These are phyloP conservation scores for Atractiella rhizophila DNA, from an alignment of 768 basidiomycete species.

Conservation along the genomic window DNA sequence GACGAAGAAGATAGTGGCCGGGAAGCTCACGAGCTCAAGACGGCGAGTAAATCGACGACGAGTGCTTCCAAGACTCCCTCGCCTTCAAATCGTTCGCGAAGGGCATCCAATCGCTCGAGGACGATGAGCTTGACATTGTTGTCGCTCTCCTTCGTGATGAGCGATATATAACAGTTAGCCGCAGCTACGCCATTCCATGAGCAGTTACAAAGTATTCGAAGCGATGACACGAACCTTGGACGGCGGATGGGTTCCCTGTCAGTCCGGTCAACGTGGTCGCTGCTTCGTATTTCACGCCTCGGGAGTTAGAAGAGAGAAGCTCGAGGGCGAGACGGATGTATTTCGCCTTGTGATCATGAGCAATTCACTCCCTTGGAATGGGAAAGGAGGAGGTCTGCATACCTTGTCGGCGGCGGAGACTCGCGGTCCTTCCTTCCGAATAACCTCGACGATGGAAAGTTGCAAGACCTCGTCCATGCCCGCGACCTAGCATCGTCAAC, in stretches of 20 bases:
- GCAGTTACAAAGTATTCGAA: neutral
- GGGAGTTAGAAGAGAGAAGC: constrained; percentile 63
- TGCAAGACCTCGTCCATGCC: constrained; percentile 75
- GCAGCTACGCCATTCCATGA: constrained; percentile 33
- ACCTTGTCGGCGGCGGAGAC: constrained; percentile 54
- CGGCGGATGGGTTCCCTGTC: constrained; percentile 81
- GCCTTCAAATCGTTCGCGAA: constrained; percentile 56
- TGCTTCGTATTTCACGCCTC: constrained; percentile 72
- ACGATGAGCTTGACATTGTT: constrained; percentile 98
- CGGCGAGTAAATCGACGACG: constrained; percentile 85
- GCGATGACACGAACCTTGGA: constrained; percentile 41
- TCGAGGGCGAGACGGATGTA: constrained; percentile 89
- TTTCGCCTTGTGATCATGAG: constrained; percentile 32
- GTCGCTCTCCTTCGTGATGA: constrained; percentile 84
- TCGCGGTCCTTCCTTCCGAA: constrained; percentile 60
- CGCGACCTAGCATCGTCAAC: constrained; percentile 60
- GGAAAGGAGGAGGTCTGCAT: constrained; percentile 18
- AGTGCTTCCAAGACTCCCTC: constrained; percentile 54
- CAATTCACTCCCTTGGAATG: neutral
- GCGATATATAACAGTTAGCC: constrained; percentile 59
- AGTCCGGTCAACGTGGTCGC: constrained; percentile 79
- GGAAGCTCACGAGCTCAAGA: constrained; percentile 29
- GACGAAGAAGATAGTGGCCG: neutral
- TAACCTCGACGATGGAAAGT: constrained; percentile 84
- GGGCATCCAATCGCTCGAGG: constrained; percentile 57